Conservation (phyloP, 768 basidiomycete genomes). For the Tylopilus vinaceipallidus region DNA sequence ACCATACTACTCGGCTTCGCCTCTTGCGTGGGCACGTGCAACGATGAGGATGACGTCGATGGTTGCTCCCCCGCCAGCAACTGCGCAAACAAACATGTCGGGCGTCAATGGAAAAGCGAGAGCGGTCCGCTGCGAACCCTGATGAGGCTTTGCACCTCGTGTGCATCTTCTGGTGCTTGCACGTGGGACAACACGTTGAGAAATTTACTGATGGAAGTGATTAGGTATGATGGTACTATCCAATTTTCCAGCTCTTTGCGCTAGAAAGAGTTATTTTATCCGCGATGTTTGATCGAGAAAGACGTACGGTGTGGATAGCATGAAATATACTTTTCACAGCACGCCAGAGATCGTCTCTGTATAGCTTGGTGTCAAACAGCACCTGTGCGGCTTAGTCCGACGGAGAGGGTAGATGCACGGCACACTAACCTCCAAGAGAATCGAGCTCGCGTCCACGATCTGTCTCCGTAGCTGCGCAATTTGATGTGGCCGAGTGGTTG, state of each 20-base stretch:
- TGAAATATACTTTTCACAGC: slow-evolving; percentile 22
- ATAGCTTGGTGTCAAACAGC: slow-evolving; percentile 26
- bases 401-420: background rate
- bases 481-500: slow-evolving; percentile 24
- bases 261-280: slow-evolving; percentile 35
- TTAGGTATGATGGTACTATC: slow-evolving; percentile 42
- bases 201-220: slow-evolving; percentile 34
- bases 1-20: slow-evolving; percentile 2
- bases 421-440: slow-evolving; percentile 43
- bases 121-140: slow-evolving; percentile 56
- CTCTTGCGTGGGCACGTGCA: slow-evolving; percentile 16
- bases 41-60: no score
- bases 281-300: slow-evolving; percentile 1
- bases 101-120: slow-evolving; percentile 36
- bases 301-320: slow-evolving; percentile 27
- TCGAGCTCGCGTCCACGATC: slow-evolving; percentile 49
- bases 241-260: slow-evolving; percentile 42
- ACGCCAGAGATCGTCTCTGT: slow-evolving; percentile 22
- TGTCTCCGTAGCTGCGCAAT: slow-evolving; percentile 42
- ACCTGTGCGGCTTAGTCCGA: slow-evolving; percentile 11
- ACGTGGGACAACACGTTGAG: slow-evolving; percentile 25
- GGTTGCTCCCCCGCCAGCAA: slow-evolving; percentile 30
- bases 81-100: slow-evolving; percentile 45
- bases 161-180: slow-evolving; percentile 20
- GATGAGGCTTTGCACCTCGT: slow-evolving; percentile 43